Conservation (phyloP, 1,284 basidiomycete species). For the Cerrena zonata region DNA sequence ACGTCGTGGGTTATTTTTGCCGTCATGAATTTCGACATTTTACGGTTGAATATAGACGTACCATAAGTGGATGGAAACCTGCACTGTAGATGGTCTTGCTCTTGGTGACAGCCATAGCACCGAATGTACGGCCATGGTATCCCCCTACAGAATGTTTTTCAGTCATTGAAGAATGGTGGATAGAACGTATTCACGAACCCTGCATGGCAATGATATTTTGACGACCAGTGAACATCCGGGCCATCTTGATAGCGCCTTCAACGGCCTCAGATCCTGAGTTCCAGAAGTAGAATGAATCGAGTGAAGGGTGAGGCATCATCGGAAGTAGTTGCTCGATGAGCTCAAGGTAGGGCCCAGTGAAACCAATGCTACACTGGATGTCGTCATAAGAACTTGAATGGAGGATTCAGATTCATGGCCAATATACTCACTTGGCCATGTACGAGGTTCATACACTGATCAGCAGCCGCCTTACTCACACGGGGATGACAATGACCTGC, state of each 20-base stretch:
- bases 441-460: constrained; percentile 77
- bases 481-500: constrained; percentile 83
- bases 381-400: not conserved
- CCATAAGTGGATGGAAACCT: constrained; percentile 78
- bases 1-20: not conserved
- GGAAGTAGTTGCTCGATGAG: constrained; percentile 77
- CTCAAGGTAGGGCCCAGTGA: constrained; percentile 70
- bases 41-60: constrained; percentile 36
- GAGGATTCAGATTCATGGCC: constrained; percentile 5
- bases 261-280: constrained; percentile 91
- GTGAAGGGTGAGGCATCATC: constrained; percentile 78
- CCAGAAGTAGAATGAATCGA: constrained; percentile 94
- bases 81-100: constrained; percentile 89
- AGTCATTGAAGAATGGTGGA: not conserved
- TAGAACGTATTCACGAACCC: constrained; percentile 34
- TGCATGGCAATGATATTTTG: constrained; percentile 92
- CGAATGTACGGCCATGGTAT: constrained; percentile 84
- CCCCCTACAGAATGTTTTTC: constrained; percentile 42
- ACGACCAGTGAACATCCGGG: constrained; percentile 67
- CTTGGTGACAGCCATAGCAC: constrained; percentile 82
- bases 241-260: constrained; percentile 79
- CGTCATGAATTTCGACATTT: not conserved
- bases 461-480: constrained; percentile 79
- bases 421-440: constrained; percentile 58
- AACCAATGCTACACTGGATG: constrained; percentile 72